A percentile compares a stretch with the other conserved stretches of the same genome.
Conservation (phyloP, 1,284 basidiomycete genomes). For the Sanghuangporus baumii region DNA sequence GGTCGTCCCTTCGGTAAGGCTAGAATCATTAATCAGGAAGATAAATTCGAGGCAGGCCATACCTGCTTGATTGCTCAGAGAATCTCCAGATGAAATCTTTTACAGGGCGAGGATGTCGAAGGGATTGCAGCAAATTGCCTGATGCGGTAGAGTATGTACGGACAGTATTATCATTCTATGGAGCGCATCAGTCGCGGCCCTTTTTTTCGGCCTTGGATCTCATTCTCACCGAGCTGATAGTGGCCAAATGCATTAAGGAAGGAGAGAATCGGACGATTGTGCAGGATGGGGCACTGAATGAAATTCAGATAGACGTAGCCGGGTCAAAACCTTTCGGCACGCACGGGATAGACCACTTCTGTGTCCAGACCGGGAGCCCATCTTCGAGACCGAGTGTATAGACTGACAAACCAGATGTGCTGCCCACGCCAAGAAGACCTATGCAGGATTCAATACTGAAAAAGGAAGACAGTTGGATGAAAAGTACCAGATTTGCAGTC, state of each 20-base stretch:
- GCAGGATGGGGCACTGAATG: conserved; percentile 32
- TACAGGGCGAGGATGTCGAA: conserved; percentile 64
- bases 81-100: conserved; percentile 64
- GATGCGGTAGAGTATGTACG: conserved; percentile 68
- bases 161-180: conserved; percentile 53
- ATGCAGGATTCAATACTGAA: conserved; percentile 18
- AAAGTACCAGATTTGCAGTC: conserved; percentile 65
- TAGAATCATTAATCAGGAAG: not conserved
- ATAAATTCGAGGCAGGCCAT: conserved; percentile 8
- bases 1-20: conserved; percentile 50
- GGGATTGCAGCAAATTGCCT: conserved; percentile 56
- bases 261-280: conserved; percentile 60
- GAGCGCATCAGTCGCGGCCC: conserved; percentile 8
- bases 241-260: conserved; percentile 68
- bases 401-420: conserved; percentile 50
- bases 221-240: conserved; percentile 47
- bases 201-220: conserved; percentile 7
- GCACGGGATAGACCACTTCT: conserved; percentile 65
- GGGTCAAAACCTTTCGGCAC: conserved; percentile 20
- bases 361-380: conserved; percentile 73
- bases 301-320: conserved; percentile 28
- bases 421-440: conserved; percentile 72
- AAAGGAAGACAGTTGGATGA: not conserved
- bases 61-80: conserved; percentile 62
- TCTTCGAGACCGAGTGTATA: conserved; percentile 73